Conservation (phyloP, 2,329 filamentous ascomycete species). For the Penicillium digitatum region DNA sequence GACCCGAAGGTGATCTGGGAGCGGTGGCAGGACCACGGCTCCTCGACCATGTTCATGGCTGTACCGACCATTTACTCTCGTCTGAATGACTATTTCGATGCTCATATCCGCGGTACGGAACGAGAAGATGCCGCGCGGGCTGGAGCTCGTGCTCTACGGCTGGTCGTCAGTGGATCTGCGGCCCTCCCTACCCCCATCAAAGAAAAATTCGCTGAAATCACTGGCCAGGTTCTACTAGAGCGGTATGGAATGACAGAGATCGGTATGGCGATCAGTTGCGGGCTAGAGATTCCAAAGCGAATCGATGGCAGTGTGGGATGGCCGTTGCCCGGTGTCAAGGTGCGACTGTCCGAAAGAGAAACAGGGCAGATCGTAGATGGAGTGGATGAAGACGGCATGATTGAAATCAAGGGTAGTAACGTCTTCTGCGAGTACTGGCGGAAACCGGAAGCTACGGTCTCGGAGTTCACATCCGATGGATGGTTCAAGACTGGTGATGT, state of each 20-base stretch:
- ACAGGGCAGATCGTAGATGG: slow-evolving; percentile 31
- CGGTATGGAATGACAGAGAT: slow-evolving; percentile 52
- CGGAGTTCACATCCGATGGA: slow-evolving; percentile 46
- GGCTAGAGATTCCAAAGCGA: slow-evolving; percentile 37
- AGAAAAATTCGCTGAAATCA: slow-evolving; percentile 40
- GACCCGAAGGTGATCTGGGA: slow-evolving; percentile 46
- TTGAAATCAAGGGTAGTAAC: slow-evolving; percentile 42
- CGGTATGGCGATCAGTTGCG: slow-evolving; percentile 48
- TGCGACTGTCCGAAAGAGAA: slow-evolving; percentile 44
- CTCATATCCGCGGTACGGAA: slow-evolving; percentile 36
- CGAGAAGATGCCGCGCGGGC: slow-evolving; percentile 31
- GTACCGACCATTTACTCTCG: slow-evolving; percentile 52
- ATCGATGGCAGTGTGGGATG: slow-evolving; percentile 50
- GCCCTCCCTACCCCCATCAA: slow-evolving; percentile 44
- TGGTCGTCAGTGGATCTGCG: slow-evolving; percentile 43
- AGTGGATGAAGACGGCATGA: slow-evolving; percentile 41
- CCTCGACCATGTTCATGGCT: slow-evolving; percentile 49
- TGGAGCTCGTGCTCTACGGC: slow-evolving; percentile 35
- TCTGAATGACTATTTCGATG: slow-evolving; percentile 46
- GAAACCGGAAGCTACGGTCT: slow-evolving; percentile 45
- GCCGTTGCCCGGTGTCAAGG: slow-evolving; percentile 47
- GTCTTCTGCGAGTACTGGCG: slow-evolving; percentile 44
- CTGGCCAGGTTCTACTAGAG: slow-evolving; percentile 44
- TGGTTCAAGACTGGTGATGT: slow-evolving; percentile 51
- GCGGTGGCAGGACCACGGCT: slow-evolving; percentile 42